phyloP scores from a whole-genome alignment of 257 asterid species.

The Handroanthus guayacan region DNA sequence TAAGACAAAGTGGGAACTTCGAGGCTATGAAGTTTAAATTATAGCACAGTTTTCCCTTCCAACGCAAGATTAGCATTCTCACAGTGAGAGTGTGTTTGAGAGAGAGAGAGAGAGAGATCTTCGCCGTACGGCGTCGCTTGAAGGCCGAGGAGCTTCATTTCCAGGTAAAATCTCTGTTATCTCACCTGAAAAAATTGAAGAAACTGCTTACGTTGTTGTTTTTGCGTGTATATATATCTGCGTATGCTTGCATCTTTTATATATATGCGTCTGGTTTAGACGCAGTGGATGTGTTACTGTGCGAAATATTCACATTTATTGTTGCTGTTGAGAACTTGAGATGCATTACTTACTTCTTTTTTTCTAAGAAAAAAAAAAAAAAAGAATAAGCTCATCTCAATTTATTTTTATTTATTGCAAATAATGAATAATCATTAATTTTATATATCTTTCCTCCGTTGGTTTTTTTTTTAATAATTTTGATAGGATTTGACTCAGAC shows the following conservation, averaged over 20 bases:
- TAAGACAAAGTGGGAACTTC: slow-evolving; percentile 39
- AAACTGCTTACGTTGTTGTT: background rate
- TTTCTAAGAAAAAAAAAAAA: too few relatives aligned
- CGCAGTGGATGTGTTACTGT: slow-evolving; percentile 25
- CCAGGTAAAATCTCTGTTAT: slow-evolving; percentile 32
- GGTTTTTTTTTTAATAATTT: too few relatives aligned
- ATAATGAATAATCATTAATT: background rate
- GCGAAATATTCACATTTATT: background rate
- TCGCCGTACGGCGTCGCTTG: slow-evolving; percentile 25
- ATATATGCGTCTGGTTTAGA: background rate
- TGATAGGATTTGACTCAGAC: too few relatives aligned
- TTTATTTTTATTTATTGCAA: slow-evolving; percentile 10
- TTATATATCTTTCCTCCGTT: too few relatives aligned
- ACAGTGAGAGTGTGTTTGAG: slow-evolving; percentile 22
- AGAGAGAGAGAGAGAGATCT: slow-evolving; percentile 28
- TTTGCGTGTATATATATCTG: background rate
- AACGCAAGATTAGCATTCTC: background rate
- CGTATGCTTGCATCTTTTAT: background rate
- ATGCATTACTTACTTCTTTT: too few relatives aligned
- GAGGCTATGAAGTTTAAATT: slow-evolving; percentile 45
- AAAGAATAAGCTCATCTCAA: background rate
- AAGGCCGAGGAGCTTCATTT: slow-evolving; percentile 21
- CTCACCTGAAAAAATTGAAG: background rate
- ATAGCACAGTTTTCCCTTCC: slow-evolving; percentile 22
- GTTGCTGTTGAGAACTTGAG: too few relatives aligned